Base-by-base conservation (phyloP, 352 stramenopile species). In the Globisporangium heterothallicum region DNA sequence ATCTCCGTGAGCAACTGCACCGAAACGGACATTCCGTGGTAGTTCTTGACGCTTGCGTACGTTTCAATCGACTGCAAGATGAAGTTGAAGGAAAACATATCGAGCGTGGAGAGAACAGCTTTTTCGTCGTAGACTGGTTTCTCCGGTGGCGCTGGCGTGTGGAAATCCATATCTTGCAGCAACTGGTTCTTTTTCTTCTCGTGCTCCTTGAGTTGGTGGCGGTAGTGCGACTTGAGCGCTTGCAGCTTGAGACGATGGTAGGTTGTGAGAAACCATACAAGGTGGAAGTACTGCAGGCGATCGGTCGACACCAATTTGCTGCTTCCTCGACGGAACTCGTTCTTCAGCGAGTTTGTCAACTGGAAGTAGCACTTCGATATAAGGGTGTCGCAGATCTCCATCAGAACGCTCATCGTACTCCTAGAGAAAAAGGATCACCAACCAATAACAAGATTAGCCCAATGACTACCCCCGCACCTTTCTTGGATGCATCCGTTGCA, bases 11-110 rank as follows among this genome's bases (percentile, higher is more conserved):
- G 56, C 9, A 94, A 63, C 43, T 92, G 78, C 21, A 94, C 77
- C 1, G 79, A 77, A 14, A 90, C 60, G 10, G 78, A 88, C 84
- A 94, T 94, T 12, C 70, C 84, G 42, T 88, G 74, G 42, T 88
- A 78, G 48, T 92, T 90, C 50, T 91, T 94, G 22, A 74, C 66
- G 22, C 65, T 77, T 6, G 77, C 81, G 46, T 90, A 94, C 38
- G 74, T 92, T 63, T 94, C 84, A 42, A 94, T 88, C 21, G 84
- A 94, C 51, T 94, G 84, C 0, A 94, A 70, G 14, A 94, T 78
- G 43, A 94, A 94, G 54, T 94, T 94, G 68, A 94, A 94, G 9
- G 84, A 94, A 59, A 94, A 94, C 84, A 94, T 94, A 71, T 94
- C 84, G 41, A 94, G 64, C 9, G 84, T 92, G 18, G 81, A 85